A percentile compares a stretch with the other conserved stretches of the same genome.
Evolutionary conservation across 2,329 filamentous ascomycete genomes (phyloP).

Genomic region (Emericellopsis atlantica): DNA sequence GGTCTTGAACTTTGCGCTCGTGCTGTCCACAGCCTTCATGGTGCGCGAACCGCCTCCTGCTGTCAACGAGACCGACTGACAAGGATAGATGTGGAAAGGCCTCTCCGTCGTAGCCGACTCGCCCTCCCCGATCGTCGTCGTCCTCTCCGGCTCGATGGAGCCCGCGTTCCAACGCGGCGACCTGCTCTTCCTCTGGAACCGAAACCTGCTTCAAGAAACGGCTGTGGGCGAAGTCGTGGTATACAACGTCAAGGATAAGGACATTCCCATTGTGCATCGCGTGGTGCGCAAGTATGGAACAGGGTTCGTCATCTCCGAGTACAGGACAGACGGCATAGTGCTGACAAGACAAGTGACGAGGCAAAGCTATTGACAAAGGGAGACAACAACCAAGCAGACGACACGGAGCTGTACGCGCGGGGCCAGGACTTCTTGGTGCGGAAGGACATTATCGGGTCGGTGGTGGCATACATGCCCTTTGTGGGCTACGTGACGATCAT

Average conservation of each 20-base stretch:
- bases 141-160: constrained; percentile 77
- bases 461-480: constrained; percentile 83
- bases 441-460: constrained; percentile 85
- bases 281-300: constrained; percentile 63
- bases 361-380: constrained; percentile 88
- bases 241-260: constrained; percentile 78
- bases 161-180: constrained; percentile 72
- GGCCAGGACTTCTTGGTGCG: constrained; percentile 81
- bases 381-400: constrained; percentile 90
- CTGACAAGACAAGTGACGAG: constrained; percentile 23
- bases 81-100: constrained; percentile 65
- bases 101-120: constrained; percentile 68
- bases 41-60: constrained; percentile 21
- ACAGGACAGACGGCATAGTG: not conserved
- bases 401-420: constrained; percentile 73
- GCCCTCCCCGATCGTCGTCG: constrained; percentile 67
- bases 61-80: not conserved
- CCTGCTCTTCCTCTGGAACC: constrained; percentile 66
- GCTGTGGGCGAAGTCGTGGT: constrained; percentile 47
- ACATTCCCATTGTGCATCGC: constrained; percentile 94
- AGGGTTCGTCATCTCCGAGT: constrained; percentile 27
- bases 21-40: constrained; percentile 89
- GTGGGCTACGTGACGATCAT: constrained; percentile 96
- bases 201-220: constrained; percentile 44
- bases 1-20: constrained; percentile 81